Evolutionary conservation across 768 basidiomycete species (phyloP).

Genomic region (Leccinum uliginosum): DNA sequence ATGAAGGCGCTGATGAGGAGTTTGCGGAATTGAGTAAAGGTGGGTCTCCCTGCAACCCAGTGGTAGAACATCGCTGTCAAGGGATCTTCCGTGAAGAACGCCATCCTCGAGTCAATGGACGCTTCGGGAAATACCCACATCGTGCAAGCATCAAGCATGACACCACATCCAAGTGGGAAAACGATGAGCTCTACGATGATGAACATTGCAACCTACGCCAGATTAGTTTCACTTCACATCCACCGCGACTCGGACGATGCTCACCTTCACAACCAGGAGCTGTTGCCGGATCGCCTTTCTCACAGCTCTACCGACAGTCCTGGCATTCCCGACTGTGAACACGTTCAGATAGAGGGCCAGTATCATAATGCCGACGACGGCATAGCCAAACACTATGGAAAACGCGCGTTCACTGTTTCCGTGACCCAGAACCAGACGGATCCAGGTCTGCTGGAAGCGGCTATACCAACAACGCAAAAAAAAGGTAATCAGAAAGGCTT

Average conservation of each 20-base stretch:
- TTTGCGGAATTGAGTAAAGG: constrained; percentile 79
- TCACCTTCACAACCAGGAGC: constrained; percentile 79
- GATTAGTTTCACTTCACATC: constrained; percentile 2
- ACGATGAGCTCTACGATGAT: constrained; percentile 86
- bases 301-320: constrained; percentile 66
- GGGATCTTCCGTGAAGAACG: constrained; percentile 70
- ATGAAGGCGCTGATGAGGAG: constrained; percentile 80
- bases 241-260: constrained; percentile 1
- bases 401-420: constrained; percentile 62
- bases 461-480: too few species aligned
- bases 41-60: constrained; percentile 85
- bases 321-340: constrained; percentile 71
- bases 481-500: too few species aligned
- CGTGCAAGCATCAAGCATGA: constrained; percentile 78
- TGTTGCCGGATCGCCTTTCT: constrained; percentile 77
- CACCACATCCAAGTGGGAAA: constrained; percentile 87
- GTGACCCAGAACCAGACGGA: constrained; percentile 56
- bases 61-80: constrained; percentile 84
- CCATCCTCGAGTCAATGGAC: constrained; percentile 55
- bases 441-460: constrained; percentile 50
- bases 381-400: constrained; percentile 72
- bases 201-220: constrained; percentile 76
- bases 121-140: constrained; percentile 85
- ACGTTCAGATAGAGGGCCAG: constrained; percentile 71
- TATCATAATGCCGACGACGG: constrained; percentile 52